Evolutionary conservation across 2,329 filamentous ascomycete species (phyloP), one percentile per base, ranked within the genome.

Genomic region (Fusarium piperis): DNA sequence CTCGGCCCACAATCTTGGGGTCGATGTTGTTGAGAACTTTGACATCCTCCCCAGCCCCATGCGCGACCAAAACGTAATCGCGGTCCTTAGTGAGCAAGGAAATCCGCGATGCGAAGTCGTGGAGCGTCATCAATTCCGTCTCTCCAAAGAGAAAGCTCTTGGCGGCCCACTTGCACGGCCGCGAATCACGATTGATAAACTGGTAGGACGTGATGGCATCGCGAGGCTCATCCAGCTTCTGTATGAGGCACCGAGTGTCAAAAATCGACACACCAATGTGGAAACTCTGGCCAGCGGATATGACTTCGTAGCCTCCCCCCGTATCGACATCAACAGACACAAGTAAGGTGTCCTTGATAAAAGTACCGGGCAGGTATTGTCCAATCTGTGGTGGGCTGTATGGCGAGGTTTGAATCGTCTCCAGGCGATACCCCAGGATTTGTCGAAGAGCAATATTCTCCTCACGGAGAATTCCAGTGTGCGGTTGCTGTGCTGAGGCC

Each of bases 381-480:
- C 36, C 58, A 41, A 52, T 60, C 12, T 46, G 51, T 10, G 65
- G 48, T 30, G 18, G 30, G 7, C 6, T 53, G 26, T 55, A 48
- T 20, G 55, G 59, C 3, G 32, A 61, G 13, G 30, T 30, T 55
- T 52, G 51, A 23, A 52, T 23, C 30, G 44, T 46, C 30, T 68
- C 62, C 3, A 30, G 44, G 59, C 51, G 39, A 48, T 74, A 72
- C 6, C 73, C 72, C 6, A 74, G 28, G 23, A 72, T 65, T 41
- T 73, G 60, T 52, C 73, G 51, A 13, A 75, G 61, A 32, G 55
- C 61, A 41, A 72, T 35, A 38, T 67, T 73, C 39, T 75, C 72
- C 20, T 74, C 72, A 7, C 66, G 66, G 6, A 75, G 59, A 53
- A 73, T 67, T n/a, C 70, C 69, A 16, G 41, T 68, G 36, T 75